A percentile compares a stretch with the other conserved stretches of the same genome.
phyloP scores from a whole-genome alignment of 495 filamentous ascomycete genomes.

The Penicillium egyptiacum region DNA sequence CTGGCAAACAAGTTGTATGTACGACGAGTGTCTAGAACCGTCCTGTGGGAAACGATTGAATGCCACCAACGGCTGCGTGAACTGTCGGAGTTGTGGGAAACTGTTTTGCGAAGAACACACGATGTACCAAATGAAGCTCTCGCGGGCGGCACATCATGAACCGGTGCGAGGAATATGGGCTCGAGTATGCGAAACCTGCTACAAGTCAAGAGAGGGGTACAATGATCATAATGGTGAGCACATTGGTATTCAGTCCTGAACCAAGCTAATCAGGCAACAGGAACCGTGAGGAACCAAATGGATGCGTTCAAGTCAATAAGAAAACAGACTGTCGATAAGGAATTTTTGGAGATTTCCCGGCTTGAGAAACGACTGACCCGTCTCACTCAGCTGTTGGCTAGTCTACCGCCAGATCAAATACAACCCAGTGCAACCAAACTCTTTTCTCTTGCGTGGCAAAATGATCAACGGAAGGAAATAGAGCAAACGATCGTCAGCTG shows the following conservation, averaged over 20 bases:
- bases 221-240: constrained; percentile 74
- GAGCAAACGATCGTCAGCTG: constrained; percentile 93
- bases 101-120: constrained; percentile 98
- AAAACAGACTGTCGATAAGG: constrained; percentile 76
- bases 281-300: constrained; percentile 66
- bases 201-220: constrained; percentile 93
- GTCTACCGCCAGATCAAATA: constrained; percentile 61
- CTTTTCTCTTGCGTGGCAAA: constrained; percentile 61
- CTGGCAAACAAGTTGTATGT: constrained; percentile 75
- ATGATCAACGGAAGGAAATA: constrained; percentile 67
- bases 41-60: constrained; percentile 78
- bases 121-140: constrained; percentile 99
- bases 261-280: constrained; percentile 33
- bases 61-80: constrained; percentile 76
- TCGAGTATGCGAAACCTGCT: constrained; percentile 95
- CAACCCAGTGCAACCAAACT: constrained; percentile 46
- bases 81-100: constrained; percentile 88
- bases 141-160: constrained; percentile 84
- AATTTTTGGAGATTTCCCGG: constrained; percentile 79
- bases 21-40: constrained; percentile 84
- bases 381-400: constrained; percentile 78
- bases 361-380: constrained; percentile 90
- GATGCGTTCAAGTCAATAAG: constrained; percentile 64
- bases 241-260: neutral
- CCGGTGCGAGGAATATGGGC: constrained; percentile 93